These are phyloP conservation scores for Zymoseptoria ardabiliae DNA, from an alignment of 2,329 filamentous ascomycete species.

Conservation along the genomic window DNA sequence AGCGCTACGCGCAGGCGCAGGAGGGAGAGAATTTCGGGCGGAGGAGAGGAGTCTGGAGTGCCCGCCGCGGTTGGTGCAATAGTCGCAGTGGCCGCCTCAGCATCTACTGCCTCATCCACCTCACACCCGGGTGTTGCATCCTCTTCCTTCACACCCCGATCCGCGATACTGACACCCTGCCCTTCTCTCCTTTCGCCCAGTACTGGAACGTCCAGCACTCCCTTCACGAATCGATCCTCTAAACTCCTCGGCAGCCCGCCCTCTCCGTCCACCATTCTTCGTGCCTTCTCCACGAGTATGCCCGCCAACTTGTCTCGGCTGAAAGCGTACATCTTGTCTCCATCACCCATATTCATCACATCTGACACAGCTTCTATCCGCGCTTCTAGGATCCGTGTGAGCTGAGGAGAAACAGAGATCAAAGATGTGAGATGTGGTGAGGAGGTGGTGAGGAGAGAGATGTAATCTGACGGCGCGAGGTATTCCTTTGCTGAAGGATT, in stretches of 20 bases:
- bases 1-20: constrained; percentile 60
- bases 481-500: constrained; percentile 30
- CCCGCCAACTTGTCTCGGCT: constrained; percentile 62
- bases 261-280: constrained; percentile 51
- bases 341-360: constrained; percentile 75
- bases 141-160: constrained; percentile 15
- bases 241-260: constrained; percentile 67
- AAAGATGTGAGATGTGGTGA: constrained; percentile 51
- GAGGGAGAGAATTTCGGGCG: constrained; percentile 43
- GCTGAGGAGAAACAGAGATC: constrained; percentile 47
- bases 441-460: neutral
- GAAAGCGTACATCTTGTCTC: constrained; percentile 74
- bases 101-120: constrained; percentile 11
- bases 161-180: constrained; percentile 30
- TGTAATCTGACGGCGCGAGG: constrained; percentile 61
- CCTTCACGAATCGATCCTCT: constrained; percentile 76
- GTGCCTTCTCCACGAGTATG: constrained; percentile 64
- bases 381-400: constrained; percentile 37
- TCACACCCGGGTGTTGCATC: constrained; percentile 11
- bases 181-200: constrained; percentile 58
- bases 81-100: constrained; percentile 19
- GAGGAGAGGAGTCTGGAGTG: constrained; percentile 26
- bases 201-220: constrained; percentile 68
- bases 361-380: constrained; percentile 71
- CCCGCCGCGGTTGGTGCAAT: constrained; percentile 18